phyloP scores from a whole-genome alignment of 192 early-diverging fungal species.

The Entomortierella beljakovae region DNA sequence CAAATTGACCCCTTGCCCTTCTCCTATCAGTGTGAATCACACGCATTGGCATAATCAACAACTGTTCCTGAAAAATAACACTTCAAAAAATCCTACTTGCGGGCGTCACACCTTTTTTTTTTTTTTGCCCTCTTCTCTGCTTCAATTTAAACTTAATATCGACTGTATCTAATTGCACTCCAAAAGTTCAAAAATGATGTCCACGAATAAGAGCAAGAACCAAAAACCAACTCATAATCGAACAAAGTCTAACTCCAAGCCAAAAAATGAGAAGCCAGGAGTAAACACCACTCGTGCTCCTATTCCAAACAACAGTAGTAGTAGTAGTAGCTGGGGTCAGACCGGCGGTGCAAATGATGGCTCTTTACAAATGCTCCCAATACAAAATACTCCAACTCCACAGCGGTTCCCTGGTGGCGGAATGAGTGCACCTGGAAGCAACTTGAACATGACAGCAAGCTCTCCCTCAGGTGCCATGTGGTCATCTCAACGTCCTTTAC shows the following conservation, averaged over 20 bases:
- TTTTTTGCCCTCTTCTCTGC: neutral
- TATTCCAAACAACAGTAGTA: neutral
- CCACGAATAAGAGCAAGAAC: too few relatives aligned
- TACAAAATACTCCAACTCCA: neutral
- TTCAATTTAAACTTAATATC: neutral
- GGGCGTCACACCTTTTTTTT: too few relatives aligned
- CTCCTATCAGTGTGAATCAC: neutral
- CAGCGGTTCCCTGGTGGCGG: too few relatives aligned
- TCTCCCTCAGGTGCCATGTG: neutral
- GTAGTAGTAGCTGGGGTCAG: neutral
- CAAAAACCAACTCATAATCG: too few relatives aligned
- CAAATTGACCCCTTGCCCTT: neutral
- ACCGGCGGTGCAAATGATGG: neutral
- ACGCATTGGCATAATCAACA: neutral
- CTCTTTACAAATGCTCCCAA: neutral
- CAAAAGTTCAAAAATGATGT: too few relatives aligned
- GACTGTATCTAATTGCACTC: too few relatives aligned
- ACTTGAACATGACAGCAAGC: neutral
- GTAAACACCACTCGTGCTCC: too few relatives aligned
- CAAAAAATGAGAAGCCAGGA: too few relatives aligned
- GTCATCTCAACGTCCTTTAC: conserved; percentile 24
- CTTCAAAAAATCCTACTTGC: too few relatives aligned
- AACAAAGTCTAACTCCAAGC: too few relatives aligned
- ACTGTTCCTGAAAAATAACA: conserved; percentile 1
- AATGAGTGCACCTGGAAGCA: too few relatives aligned